Conservation (phyloP, 306 rosid genomes). For the Cicer bijugum region DNA sequence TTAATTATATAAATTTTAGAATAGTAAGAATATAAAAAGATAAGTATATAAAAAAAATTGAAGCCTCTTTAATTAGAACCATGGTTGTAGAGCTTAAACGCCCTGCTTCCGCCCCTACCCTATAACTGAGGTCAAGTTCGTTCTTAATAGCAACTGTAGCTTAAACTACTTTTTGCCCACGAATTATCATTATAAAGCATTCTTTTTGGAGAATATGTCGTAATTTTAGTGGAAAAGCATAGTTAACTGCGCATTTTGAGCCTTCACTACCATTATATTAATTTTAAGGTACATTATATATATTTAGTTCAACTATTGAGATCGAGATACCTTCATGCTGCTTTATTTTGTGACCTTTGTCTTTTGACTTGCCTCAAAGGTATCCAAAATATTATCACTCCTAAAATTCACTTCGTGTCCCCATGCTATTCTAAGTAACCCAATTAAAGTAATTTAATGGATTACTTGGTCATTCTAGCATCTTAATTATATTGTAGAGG, state of each 20-base stretch:
- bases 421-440: conserved; percentile 10
- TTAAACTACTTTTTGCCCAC: background rate
- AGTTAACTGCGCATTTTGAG: background rate
- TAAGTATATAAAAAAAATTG: no score
- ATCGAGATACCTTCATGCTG: conserved; percentile 17
- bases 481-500: background rate
- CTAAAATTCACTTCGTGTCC: background rate
- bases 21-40: no score
- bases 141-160: conserved; percentile 13
- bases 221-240: background rate
- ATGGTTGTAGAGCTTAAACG: background rate
- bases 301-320: background rate
- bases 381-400: background rate
- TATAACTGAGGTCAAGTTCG: background rate
- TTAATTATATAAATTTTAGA: no score
- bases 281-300: background rate
- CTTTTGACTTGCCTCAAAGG: conserved; percentile 7
- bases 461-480: conserved; percentile 17
- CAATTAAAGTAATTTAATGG: background rate
- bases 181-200: no score
- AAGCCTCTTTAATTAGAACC: no score
- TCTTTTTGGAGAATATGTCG: no score
- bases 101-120: background rate
- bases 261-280: background rate
- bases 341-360: conserved; percentile 20